Conservation (phyloP, 345 rosid genomes). For the Erysimum cheiranthoides region DNA sequence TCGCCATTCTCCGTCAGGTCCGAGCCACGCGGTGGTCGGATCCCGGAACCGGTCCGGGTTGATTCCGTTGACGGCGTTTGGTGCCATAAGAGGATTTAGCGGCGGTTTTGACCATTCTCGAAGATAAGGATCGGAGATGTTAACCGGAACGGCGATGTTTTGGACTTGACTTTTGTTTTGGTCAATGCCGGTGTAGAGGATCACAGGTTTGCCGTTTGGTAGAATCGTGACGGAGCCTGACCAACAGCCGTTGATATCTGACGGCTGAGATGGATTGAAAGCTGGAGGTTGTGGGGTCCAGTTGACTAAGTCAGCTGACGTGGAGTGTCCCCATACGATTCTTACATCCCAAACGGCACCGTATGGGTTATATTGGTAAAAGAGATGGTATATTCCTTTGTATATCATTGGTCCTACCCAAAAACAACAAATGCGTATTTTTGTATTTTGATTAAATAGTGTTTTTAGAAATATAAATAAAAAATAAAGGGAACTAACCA, state of each 20-base stretch:
- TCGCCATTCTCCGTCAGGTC: slow-evolving; percentile 41
- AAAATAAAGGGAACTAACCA: slow-evolving; percentile 54
- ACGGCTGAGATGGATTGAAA: slow-evolving; percentile 57
- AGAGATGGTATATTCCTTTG: slow-evolving; percentile 74
- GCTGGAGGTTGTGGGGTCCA: slow-evolving; percentile 67
- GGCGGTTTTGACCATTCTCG: slow-evolving; percentile 67
- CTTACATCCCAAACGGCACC: slow-evolving; percentile 63
- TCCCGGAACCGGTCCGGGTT: slow-evolving; percentile 68
- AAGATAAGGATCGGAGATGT: slow-evolving; percentile 69
- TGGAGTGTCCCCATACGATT: slow-evolving; percentile 88
- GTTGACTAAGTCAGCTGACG: slow-evolving; percentile 69
- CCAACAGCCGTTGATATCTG: slow-evolving; percentile 73
- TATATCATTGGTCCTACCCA: slow-evolving; percentile 66
- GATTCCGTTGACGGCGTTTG: slow-evolving; percentile 45
- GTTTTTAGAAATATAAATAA: not conserved
- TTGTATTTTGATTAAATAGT: not conserved
- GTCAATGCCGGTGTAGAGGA: slow-evolving; percentile 74
- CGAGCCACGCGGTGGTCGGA: slow-evolving; percentile 80
- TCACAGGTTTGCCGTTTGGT: slow-evolving; percentile 50
- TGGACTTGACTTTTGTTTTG: slow-evolving; percentile 53
- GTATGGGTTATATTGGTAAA: slow-evolving; percentile 72
- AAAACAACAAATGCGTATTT: slow-evolving; percentile 1
- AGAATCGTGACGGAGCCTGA: slow-evolving; percentile 80
- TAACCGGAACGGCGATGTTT: slow-evolving; percentile 64
- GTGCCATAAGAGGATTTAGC: slow-evolving; percentile 60